Percentiles rank a stretch among this genome's conserved stretches.
phyloP scores from a whole-genome alignment of 208 protist genomes.

The Kentomonas sorsogonicus region DNA sequence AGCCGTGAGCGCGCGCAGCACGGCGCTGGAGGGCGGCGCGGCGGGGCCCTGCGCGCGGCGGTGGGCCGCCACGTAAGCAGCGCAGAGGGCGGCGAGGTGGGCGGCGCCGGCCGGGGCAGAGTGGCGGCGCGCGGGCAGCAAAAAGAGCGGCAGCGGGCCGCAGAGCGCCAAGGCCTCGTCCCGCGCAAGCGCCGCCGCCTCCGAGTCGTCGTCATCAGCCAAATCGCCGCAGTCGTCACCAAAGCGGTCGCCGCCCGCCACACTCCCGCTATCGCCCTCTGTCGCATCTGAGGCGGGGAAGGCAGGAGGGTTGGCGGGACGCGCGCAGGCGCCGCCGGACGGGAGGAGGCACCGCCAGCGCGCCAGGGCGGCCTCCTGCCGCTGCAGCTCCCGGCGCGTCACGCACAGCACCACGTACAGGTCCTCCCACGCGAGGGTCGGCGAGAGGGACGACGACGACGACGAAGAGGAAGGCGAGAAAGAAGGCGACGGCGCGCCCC shows the following conservation, averaged over 20 bases:
- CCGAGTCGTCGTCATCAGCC: not conserved
- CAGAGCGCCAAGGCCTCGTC: conserved; percentile 4
- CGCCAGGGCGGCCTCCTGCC: conserved; percentile 3
- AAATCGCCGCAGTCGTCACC: not conserved
- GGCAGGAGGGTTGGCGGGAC: too few relatives aligned
- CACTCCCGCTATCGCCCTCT: not conserved
- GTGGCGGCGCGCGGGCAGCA: conserved; percentile 19
- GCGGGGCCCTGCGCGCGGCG: not conserved
- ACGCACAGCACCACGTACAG: conserved; percentile 57
- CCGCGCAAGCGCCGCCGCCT: not conserved
- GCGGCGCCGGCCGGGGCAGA: conserved; percentile 2
- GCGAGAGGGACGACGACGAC: conserved; percentile 23
- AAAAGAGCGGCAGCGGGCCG: not conserved
- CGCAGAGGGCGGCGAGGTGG: conserved; percentile 14
- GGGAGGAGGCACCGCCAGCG: not conserved
- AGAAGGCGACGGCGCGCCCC: too few relatives aligned
- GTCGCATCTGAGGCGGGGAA: too few relatives aligned
- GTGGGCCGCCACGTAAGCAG: conserved; percentile 13
- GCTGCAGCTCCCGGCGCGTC: conserved; percentile 21
- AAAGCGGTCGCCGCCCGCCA: not conserved
- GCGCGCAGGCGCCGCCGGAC: too few relatives aligned
- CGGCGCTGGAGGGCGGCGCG: not conserved
- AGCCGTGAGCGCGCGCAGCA: not conserved
- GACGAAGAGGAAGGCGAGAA: too few relatives aligned
- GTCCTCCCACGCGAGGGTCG: conserved; percentile 50